Evolutionary conservation across 2,329 filamentous ascomycete genomes (phyloP).

Genomic region (Penicillium occitanis): DNA sequence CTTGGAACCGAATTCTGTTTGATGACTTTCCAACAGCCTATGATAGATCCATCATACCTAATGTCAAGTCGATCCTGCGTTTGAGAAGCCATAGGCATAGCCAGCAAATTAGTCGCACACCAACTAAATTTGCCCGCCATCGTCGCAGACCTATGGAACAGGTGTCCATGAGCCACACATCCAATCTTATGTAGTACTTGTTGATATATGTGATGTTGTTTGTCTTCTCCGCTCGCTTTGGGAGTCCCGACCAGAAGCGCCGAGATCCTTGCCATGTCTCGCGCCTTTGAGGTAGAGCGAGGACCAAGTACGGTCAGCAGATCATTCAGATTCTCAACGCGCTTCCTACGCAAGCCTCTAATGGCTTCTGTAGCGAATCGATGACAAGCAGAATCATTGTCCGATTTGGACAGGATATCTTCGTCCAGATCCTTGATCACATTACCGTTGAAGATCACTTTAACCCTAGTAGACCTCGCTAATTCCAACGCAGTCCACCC

Average conservation of each 20-base stretch:
- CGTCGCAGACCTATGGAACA: constrained; percentile 19
- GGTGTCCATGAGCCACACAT: constrained; percentile 12
- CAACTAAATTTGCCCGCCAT: constrained; percentile 8
- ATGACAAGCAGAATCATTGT: neutral
- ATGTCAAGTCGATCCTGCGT: neutral
- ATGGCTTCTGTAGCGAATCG: neutral
- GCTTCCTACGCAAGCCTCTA: neutral
- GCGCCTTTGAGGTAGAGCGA: constrained; percentile 21
- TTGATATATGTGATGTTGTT: constrained; percentile 11
- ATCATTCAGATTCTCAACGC: constrained; percentile 23
- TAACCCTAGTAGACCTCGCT: constrained; percentile 16
- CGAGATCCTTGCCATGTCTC: too few species aligned
- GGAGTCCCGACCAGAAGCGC: constrained; percentile 20
- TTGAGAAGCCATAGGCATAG: constrained; percentile 14
- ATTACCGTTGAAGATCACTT: constrained; percentile 24
- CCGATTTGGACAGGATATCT: constrained; percentile 24
- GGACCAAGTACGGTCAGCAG: constrained; percentile 26
- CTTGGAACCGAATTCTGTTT: neutral
- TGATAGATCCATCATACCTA: neutral
- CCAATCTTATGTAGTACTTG: constrained; percentile 9
- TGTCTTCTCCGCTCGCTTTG: neutral
- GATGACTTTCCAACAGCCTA: neutral
- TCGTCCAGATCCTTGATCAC: constrained; percentile 28
- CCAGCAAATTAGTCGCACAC: constrained; percentile 19
- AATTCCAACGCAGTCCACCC: constrained; percentile 28